phyloP scores from a whole-genome alignment of 225 moss, liverwort and hornwort genomes.

The Thuidium tamariscinum region DNA sequence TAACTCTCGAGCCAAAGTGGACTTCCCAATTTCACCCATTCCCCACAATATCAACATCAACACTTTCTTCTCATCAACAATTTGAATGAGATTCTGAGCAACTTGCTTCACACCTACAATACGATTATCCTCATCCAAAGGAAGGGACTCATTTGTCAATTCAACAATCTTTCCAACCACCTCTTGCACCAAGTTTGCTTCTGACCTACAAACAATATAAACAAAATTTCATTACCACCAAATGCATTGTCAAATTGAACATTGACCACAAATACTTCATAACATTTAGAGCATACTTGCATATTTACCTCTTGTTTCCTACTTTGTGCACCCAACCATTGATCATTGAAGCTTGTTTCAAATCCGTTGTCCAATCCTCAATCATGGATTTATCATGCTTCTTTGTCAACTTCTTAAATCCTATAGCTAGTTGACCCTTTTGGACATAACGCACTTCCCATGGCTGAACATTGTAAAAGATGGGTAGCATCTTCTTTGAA shows the following conservation, averaged over 20 bases:
- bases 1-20: too few species aligned
- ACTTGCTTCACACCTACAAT: neutral
- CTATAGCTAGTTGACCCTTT: too few species aligned
- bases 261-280: neutral
- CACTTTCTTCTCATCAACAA: neutral
- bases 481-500: too few species aligned
- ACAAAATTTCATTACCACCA: neutral
- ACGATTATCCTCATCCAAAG: neutral
- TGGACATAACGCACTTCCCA: too few species aligned
- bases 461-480: too few species aligned
- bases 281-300: fast-evolving
- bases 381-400: too few species aligned
- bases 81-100: neutral
- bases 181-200: fast-evolving
- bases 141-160: neutral
- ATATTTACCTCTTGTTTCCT: neutral
- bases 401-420: too few species aligned
- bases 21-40: too few species aligned
- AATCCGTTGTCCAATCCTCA: neutral
- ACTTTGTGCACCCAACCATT: neutral
- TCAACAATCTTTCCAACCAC: neutral
- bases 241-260: fast-evolving
- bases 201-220: neutral
- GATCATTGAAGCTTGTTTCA: fast-evolving
- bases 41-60: too few species aligned